Percentiles rank a stretch among this genome's conserved stretches.
Conservation (phyloP, 2,329 filamentous ascomycete species). For the Ophiocordyceps robertsii region DNA sequence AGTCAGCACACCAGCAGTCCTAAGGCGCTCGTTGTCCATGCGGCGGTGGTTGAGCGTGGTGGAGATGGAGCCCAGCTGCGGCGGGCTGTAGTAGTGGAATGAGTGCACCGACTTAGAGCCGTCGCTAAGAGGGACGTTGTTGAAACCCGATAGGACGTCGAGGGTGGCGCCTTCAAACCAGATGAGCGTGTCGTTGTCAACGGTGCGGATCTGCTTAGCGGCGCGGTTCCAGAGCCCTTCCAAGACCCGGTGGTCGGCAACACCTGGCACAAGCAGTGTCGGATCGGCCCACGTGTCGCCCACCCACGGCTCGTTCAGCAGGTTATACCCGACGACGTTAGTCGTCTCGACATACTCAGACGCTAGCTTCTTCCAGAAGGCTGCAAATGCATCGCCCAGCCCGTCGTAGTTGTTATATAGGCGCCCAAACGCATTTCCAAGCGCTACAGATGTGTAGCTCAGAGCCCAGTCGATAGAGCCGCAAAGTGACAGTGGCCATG, state of each 20-base stretch:
- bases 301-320: conserved; percentile 8
- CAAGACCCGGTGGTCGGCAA: conserved; percentile 5
- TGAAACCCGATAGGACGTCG: conserved; percentile 7
- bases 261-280: conserved; percentile 4
- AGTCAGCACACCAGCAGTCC: conserved; percentile 7
- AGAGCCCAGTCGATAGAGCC: conserved; percentile 5
- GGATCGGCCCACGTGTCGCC: conserved; percentile 7
- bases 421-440: conserved; percentile 7
- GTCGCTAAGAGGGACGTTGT: conserved; percentile 7
- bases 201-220: conserved; percentile 5
- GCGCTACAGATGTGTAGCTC: conserved; percentile 6
- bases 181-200: conserved; percentile 8
- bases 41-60: conserved; percentile 5
- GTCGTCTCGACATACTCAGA: conserved; percentile 3
- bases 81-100: conserved; percentile 8
- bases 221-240: conserved; percentile 8
- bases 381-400: conserved; percentile 7
- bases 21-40: conserved; percentile 6
- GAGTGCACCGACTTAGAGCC: conserved; percentile 8
- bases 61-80: conserved; percentile 6
- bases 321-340: conserved; percentile 7
- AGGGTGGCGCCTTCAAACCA: conserved; percentile 8
- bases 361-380: conserved; percentile 7
- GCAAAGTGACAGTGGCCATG: conserved; percentile 5
- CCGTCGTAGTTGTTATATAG: conserved; percentile 8